Evolutionary conservation across 2,329 filamentous ascomycete species (phyloP).

Genomic region (Penicillium occitanis): DNA sequence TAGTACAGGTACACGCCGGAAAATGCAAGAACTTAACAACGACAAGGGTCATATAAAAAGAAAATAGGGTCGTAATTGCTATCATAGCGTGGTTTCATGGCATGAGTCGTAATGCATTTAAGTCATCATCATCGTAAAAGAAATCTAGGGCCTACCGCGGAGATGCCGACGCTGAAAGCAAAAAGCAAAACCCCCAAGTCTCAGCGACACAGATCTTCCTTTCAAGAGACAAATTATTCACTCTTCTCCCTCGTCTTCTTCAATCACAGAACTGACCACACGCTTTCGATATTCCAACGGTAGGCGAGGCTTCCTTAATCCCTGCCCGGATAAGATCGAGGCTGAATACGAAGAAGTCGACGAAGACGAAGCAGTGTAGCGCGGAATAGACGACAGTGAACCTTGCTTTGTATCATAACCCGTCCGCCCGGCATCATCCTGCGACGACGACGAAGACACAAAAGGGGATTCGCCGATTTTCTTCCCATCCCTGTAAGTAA

Average conservation of each 20-base stretch:
- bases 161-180: not conserved
- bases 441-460: not conserved
- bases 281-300: conserved; percentile 10
- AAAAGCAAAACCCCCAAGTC: not conserved
- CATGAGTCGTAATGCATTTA: conserved; percentile 1
- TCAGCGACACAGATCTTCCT: not conserved
- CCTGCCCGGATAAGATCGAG: not conserved
- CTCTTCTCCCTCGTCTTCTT: conserved; percentile 13
- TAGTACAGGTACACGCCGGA: not conserved
- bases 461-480: conserved; percentile 22
- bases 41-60: not conserved
- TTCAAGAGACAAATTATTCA: not conserved
- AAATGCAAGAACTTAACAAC: not conserved
- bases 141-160: not conserved
- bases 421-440: not conserved
- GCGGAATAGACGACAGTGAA: not conserved
- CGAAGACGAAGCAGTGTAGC: not conserved
- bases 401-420: not conserved
- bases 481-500: conserved; percentile 28
- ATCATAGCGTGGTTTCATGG: not conserved
- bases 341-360: not conserved
- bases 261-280: conserved; percentile 10
- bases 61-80: not conserved
- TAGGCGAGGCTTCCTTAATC: not conserved
- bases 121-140: not conserved